These are phyloP conservation scores for Lycium ferocissimum DNA, from an alignment of 257 asterid genomes.

Conservation along the genomic window DNA sequence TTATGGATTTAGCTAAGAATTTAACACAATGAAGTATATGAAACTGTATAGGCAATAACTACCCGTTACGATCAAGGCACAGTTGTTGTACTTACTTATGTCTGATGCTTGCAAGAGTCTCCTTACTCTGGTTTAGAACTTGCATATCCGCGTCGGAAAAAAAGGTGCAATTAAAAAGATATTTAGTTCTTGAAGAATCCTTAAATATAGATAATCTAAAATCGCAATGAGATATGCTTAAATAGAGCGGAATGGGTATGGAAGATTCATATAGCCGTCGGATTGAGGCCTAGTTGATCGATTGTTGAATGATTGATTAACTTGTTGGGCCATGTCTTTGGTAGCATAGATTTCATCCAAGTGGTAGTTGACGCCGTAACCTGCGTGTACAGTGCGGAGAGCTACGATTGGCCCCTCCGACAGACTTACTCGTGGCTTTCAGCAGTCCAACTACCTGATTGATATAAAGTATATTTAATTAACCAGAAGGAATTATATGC, in stretches of 20 bases:
- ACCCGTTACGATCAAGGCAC: neutral
- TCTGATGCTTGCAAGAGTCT: neutral
- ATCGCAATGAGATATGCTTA: neutral
- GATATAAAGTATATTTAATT: neutral
- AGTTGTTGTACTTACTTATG: neutral
- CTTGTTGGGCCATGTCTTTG: neutral
- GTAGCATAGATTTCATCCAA: neutral
- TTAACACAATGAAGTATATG: neutral
- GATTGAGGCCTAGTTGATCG: neutral
- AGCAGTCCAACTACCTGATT: neutral
- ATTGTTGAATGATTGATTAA: neutral
- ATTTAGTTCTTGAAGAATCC: neutral
- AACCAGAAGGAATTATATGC: neutral
- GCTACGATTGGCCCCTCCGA: neutral
- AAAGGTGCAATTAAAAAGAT: neutral
- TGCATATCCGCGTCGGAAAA: neutral
- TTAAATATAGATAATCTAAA: neutral
- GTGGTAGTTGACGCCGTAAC: neutral
- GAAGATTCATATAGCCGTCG: neutral
- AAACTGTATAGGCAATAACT: neutral
- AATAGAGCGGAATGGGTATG: neutral
- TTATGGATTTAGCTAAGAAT: neutral
- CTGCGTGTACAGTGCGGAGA: neutral
- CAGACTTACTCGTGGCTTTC: neutral
- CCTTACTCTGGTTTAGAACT: neutral